Evolutionary conservation across 805 yeast species (phyloP).

Genomic region (Metschnikowia orientalis): DNA sequence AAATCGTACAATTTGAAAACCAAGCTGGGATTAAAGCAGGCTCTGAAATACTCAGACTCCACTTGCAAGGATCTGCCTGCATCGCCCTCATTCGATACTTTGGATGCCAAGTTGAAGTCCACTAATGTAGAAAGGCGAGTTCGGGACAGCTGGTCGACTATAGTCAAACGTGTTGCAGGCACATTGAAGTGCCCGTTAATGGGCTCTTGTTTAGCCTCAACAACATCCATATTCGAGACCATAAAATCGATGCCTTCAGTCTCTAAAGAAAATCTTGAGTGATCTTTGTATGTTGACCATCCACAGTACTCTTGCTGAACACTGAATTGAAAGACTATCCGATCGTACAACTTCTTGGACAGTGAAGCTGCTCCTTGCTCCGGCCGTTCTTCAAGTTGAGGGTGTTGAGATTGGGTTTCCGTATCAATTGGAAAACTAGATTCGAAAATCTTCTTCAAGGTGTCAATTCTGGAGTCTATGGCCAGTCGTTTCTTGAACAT

Average conservation of each 20-base stretch:
- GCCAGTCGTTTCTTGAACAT: conserved; percentile 6
- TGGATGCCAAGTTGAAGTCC: conserved; percentile 44
- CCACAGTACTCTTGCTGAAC: conserved; percentile 34
- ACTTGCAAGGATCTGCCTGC: conserved; percentile 47
- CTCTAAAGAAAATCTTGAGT: conserved; percentile 33
- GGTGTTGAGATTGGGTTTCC: no score
- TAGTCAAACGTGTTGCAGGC: conserved; percentile 40
- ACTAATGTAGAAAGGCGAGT: conserved; percentile 39
- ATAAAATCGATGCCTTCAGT: conserved; percentile 26
- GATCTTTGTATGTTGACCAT: conserved; percentile 29
- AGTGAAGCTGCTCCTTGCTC: no score
- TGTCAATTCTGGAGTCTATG: conserved; percentile 9
- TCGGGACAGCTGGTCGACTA: conserved; percentile 37
- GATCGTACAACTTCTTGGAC: no score
- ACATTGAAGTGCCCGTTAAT: conserved; percentile 37
- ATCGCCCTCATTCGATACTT: conserved; percentile 33
- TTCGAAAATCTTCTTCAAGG: conserved; percentile 7
- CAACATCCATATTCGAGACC: conserved; percentile 21
- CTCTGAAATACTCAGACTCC: conserved; percentile 54
- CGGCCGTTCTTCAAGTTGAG: no score
- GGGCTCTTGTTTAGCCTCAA: conserved; percentile 14
- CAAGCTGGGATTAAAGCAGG: conserved; percentile 53
- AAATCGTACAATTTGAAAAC: conserved; percentile 37
- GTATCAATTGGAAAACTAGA: no score
- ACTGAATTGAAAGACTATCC: conserved; percentile 21